phyloP scores from a whole-genome alignment of 2,329 filamentous ascomycete genomes.

The Macrophomina phaseolina region DNA sequence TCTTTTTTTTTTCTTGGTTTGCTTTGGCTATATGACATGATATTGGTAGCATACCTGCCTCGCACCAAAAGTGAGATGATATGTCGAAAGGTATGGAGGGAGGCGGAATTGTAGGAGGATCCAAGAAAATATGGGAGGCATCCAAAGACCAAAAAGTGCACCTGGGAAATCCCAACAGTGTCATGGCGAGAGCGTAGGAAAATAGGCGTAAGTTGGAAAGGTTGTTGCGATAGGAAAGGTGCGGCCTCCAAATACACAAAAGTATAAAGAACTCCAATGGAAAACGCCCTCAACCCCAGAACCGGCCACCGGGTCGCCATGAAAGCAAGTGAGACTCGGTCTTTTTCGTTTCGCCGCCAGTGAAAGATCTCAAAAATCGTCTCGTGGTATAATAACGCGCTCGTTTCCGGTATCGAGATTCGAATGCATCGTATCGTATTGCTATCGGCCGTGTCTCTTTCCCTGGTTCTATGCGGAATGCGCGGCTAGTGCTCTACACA shows the following conservation, averaged over 20 bases:
- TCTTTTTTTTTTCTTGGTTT: background rate
- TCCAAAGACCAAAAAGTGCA: background rate
- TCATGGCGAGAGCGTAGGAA: background rate
- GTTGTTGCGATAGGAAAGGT: background rate
- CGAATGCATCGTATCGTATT: conserved; percentile 19
- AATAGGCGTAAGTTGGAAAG: background rate
- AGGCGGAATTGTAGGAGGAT: background rate
- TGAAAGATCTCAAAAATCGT: conserved; percentile 2
- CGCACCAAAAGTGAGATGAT: conserved; percentile 1
- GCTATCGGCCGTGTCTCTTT: conserved; percentile 16
- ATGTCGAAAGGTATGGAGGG: background rate
- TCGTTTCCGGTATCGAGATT: conserved; percentile 10
- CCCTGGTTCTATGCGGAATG: background rate
- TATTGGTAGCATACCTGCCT: conserved; percentile 17
- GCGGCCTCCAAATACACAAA: conserved; percentile 3
- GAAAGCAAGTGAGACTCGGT: background rate
- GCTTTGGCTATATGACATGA: conserved; percentile 17
- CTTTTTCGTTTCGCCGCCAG: background rate
- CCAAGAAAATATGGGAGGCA: background rate
- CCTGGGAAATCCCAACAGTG: background rate
- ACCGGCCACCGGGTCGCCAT: conserved; percentile 3
- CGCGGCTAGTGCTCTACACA: conserved; percentile 1
- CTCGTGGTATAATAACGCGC: conserved; percentile 19
- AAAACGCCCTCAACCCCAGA: conserved; percentile 18
- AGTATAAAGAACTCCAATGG: conserved; percentile 5